These are phyloP conservation scores for Erythrobasidium hasegawianum DNA, from an alignment of 1,284 basidiomycete genomes.

Conservation along the genomic window DNA sequence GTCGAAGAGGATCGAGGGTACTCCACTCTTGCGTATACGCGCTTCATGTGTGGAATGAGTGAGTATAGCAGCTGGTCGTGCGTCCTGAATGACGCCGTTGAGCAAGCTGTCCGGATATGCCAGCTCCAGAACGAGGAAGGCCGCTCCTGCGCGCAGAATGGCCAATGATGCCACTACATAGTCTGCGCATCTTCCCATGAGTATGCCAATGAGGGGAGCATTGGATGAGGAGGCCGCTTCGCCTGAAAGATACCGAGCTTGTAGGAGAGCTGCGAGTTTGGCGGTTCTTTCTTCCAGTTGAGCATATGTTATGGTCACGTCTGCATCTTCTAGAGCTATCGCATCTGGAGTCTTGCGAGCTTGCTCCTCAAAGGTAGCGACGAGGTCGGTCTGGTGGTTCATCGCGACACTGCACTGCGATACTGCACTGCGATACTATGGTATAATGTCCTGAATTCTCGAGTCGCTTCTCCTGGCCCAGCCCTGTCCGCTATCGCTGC, in stretches of 20 bases:
- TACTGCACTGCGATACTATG: no score
- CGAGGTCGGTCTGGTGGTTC: no score
- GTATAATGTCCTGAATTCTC: no score
- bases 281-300: slow-evolving; percentile 44
- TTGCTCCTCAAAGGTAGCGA: no score
- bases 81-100: slow-evolving; percentile 47
- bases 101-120: slow-evolving; percentile 47
- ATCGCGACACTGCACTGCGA: no score
- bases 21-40: slow-evolving; percentile 37
- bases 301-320: slow-evolving; percentile 43
- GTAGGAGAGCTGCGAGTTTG: slow-evolving; percentile 41
- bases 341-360: no score
- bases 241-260: slow-evolving; percentile 40
- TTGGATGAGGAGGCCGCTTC: slow-evolving; percentile 35
- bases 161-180: slow-evolving; percentile 48
- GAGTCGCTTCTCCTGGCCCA: no score
- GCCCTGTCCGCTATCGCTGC: no score
- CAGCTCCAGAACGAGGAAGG: slow-evolving; percentile 48
- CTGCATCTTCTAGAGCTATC: slow-evolving; percentile 35
- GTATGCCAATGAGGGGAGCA: slow-evolving; percentile 44
- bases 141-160: slow-evolving; percentile 47
- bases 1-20: slow-evolving; percentile 26
- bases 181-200: slow-evolving; percentile 46
- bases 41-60: slow-evolving; percentile 45
- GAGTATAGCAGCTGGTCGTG: slow-evolving; percentile 45